phyloP scores from a whole-genome alignment of 768 basidiomycete genomes.

The Gymnopilus dilepis region DNA sequence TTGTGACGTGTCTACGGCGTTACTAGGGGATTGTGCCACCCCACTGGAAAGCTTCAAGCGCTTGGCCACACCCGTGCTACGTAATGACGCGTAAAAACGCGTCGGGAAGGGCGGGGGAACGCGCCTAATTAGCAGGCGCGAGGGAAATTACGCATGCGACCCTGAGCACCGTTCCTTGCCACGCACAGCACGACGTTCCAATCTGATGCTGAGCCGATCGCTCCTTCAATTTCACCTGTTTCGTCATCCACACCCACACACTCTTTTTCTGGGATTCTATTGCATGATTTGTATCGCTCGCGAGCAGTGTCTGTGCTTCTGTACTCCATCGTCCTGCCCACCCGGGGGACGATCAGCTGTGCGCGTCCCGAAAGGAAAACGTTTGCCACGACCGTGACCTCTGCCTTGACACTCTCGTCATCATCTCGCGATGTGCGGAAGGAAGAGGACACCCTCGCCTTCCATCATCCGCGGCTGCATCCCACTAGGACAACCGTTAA shows the following conservation, averaged over 20 bases:
- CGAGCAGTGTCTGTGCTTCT: background rate
- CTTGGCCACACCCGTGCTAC: slow-evolving; percentile 19
- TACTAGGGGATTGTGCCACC: no score
- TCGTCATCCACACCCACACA: slow-evolving; percentile 26
- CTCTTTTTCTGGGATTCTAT: background rate
- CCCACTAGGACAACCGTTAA: slow-evolving; percentile 15
- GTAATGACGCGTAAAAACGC: slow-evolving; percentile 56
- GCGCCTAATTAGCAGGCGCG: slow-evolving; percentile 32
- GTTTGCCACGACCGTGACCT: slow-evolving; percentile 20
- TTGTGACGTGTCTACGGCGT: no score
- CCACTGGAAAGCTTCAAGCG: background rate
- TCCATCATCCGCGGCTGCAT: slow-evolving; percentile 13
- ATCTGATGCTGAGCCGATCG: slow-evolving; percentile 9
- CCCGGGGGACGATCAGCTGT: slow-evolving; percentile 9
- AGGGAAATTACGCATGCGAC: slow-evolving; percentile 11
- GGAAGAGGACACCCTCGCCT: slow-evolving; percentile 14
- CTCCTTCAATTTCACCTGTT: slow-evolving; percentile 29
- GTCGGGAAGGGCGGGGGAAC: slow-evolving; percentile 29
- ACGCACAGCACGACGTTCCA: slow-evolving; percentile 15
- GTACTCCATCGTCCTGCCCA: slow-evolving; percentile 10
- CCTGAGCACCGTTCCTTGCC: slow-evolving; percentile 20
- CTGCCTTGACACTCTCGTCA: slow-evolving; percentile 23
- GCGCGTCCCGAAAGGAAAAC: slow-evolving; percentile 16
- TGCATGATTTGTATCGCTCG: slow-evolving; percentile 1
- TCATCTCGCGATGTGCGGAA: slow-evolving; percentile 21